phyloP scores from a whole-genome alignment of 2,329 filamentous ascomycete species.

The Nigrospora osmanthi region DNA sequence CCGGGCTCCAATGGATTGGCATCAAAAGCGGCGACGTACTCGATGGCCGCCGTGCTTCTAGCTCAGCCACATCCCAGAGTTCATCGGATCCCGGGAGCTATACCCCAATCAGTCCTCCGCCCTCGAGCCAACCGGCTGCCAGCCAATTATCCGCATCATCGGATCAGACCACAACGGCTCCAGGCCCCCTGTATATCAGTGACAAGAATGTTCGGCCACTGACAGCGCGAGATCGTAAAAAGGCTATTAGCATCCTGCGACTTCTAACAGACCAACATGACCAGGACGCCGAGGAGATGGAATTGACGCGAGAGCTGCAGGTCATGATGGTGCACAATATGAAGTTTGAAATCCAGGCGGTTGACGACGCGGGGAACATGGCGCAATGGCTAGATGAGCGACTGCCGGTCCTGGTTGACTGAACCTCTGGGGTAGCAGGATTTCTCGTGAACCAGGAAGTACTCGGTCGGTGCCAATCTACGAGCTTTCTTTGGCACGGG shows the following conservation, averaged over 20 bases:
- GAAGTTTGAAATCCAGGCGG: slow-evolving; percentile 71
- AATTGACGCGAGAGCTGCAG: slow-evolving; percentile 53
- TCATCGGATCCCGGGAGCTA: not conserved
- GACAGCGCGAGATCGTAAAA: slow-evolving; percentile 47
- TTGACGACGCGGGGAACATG: slow-evolving; percentile 49
- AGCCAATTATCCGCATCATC: not conserved
- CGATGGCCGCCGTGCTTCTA: not conserved
- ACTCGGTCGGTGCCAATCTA: too few species aligned
- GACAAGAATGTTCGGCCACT: slow-evolving; percentile 28
- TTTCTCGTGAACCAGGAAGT: too few species aligned
- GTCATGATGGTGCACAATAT: slow-evolving; percentile 65
- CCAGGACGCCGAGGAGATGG: slow-evolving; percentile 21
- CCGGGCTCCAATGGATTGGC: slow-evolving; percentile 58
- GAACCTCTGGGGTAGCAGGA: too few species aligned
- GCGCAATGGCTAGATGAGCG: slow-evolving; percentile 40
- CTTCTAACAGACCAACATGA: slow-evolving; percentile 22
- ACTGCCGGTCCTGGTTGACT: slow-evolving; percentile 14
- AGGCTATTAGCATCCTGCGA: slow-evolving; percentile 45
- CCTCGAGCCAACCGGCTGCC: not conserved
- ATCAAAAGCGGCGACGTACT: slow-evolving; percentile 36
- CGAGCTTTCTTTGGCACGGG: too few species aligned
- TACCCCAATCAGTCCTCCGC: not conserved
- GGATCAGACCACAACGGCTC: too few species aligned
- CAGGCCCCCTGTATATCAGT: slow-evolving; percentile 8
- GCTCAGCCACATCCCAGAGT: not conserved